Conservation (phyloP, 2,329 filamentous ascomycete species). For the Calonectria pauciramosa region DNA sequence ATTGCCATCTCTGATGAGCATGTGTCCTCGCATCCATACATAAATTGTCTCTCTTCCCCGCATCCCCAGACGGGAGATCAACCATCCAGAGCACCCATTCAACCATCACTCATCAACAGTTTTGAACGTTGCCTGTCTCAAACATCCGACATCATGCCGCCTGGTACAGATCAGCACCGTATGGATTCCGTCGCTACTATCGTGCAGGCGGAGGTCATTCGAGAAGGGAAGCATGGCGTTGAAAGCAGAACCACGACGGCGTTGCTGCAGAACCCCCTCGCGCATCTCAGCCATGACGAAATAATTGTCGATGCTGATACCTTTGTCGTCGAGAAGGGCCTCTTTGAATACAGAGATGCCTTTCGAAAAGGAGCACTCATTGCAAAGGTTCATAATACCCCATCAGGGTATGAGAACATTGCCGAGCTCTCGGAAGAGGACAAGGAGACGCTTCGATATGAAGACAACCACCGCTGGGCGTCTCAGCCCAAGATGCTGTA, state of each 20-base stretch:
- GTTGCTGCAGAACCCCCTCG: slow-evolving; percentile 39
- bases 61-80: slow-evolving; percentile 8
- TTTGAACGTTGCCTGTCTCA: neutral
- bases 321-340: slow-evolving; percentile 49
- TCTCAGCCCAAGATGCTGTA: slow-evolving; percentile 58
- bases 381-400: slow-evolving; percentile 46
- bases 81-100: neutral
- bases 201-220: neutral
- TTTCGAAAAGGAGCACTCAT: slow-evolving; percentile 54
- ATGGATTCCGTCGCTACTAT: slow-evolving; percentile 2
- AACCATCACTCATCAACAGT: neutral
- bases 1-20: neutral
- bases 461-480: slow-evolving; percentile 71
- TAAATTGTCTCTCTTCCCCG: slow-evolving; percentile 11
- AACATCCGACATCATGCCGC: slow-evolving; percentile 4
- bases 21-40: neutral
- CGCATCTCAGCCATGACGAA: slow-evolving; percentile 33
- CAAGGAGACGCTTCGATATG: slow-evolving; percentile 51
- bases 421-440: slow-evolving; percentile 48
- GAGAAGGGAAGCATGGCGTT: neutral
- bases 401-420: slow-evolving; percentile 44
- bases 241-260: slow-evolving; percentile 17
- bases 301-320: slow-evolving; percentile 35
- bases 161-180: neutral
- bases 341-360: slow-evolving; percentile 60